These are phyloP conservation scores for Xanthoconium purpureum DNA, from an alignment of 768 basidiomycete species.

Conservation along the genomic window DNA sequence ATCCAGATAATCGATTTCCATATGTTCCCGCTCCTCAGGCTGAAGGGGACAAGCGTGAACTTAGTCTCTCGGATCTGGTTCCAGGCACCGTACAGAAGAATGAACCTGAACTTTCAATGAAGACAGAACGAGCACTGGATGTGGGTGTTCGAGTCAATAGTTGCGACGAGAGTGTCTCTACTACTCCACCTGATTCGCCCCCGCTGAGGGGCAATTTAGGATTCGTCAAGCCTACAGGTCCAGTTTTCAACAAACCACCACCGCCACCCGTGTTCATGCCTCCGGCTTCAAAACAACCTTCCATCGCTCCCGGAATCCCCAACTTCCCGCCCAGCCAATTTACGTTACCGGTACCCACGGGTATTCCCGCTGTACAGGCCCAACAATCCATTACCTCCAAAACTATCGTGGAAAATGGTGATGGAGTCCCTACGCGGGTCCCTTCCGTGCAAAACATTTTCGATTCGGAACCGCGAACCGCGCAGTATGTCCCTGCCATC, in stretches of 20 bases:
- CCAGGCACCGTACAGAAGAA: conserved; percentile 32
- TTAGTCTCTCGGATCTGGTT: conserved; percentile 64
- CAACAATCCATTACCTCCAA: conserved; percentile 53
- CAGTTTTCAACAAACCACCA: conserved; percentile 59
- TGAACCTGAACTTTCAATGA: conserved; percentile 18
- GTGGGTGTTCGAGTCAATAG: not conserved
- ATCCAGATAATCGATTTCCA: not conserved
- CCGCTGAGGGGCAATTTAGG: conserved; percentile 28
- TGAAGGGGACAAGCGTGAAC: conserved; percentile 31
- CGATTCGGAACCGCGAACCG: conserved; percentile 34
- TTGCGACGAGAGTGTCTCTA: conserved; percentile 42
- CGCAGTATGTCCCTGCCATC: not conserved
- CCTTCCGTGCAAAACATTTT: conserved; percentile 60
- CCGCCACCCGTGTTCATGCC: conserved; percentile 28
- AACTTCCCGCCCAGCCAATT: conserved; percentile 39
- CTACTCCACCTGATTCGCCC: conserved; percentile 59
- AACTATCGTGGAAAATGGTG: conserved; percentile 46
- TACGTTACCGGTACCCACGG: conserved; percentile 45
- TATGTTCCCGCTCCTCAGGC: not conserved
- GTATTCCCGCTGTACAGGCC: conserved; percentile 47
- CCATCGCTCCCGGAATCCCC: not conserved
- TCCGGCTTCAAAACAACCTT: conserved; percentile 17
- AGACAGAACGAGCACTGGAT: conserved; percentile 15
- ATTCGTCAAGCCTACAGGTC: conserved; percentile 38
- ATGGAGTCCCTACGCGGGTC: conserved; percentile 50